Base-by-base conservation (phyloP, 2,329 filamentous ascomycete species). In the Colletotrichum truncatum region DNA sequence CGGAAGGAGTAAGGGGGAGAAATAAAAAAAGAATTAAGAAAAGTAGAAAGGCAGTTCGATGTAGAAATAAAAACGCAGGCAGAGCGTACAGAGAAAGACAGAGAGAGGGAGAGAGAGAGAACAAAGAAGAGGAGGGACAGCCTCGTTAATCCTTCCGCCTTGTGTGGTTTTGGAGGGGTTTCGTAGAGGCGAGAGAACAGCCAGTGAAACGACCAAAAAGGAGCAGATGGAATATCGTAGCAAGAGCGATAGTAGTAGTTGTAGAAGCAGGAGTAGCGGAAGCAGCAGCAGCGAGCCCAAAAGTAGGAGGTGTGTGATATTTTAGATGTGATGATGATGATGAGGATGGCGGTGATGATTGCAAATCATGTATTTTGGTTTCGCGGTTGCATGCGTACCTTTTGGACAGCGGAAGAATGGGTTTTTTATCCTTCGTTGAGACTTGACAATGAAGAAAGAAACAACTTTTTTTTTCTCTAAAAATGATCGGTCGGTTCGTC, bases 361-460 rank as follows among this genome's bases (percentile, higher is more conserved):
- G 34, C 32, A 59, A 25, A 48, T 23, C 39, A 26, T 12, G 25
- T 36, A 21, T 46, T 39, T 30, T 16, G 41, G 28, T 46, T 39
- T 30, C 21, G 41, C 41, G 41, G 48, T 41, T 32, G 30, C 18
- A 21, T 41, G 49, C 59, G 59, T 66, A 66, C 64, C 26, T 30
- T 34, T n/a, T 36, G n/a, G 45, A 41, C 36, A 36, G n/a, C n/a
- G n/a, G n/a, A n/a, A 45, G 52, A 34, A 36, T 41, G 36, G n/a
- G n/a, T n/a, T n/a, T n/a, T 28, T 30, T 49, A 25, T 25, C 16
- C 21, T 16, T 30, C 52, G 52, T 28, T 30, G 39, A 30, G 21
- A 41, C 36, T 21, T 30, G 7, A 32, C 46, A 46, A 43, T 53
- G 56, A 21, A 53, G 34, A 32, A 36, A 38, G 25, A 53, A 49